Percentiles rank a stretch among this genome's conserved stretches.
Evolutionary conservation across 1,284 basidiomycete species (phyloP).

Genomic region (Coniferiporia weirii): DNA sequence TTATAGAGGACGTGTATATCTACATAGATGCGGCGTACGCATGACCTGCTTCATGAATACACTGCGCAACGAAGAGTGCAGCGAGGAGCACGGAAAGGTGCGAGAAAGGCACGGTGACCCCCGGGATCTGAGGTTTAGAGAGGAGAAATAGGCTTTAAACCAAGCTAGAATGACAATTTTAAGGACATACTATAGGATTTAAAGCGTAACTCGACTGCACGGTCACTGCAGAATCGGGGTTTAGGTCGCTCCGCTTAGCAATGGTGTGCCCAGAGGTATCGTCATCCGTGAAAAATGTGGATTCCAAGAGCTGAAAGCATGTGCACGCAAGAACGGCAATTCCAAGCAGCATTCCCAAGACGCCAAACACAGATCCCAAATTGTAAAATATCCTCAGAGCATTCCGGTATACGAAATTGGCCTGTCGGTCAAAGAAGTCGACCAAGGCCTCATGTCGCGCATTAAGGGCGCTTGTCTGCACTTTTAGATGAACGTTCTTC

Average conservation of each 20-base stretch:
- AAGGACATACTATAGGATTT: conserved; percentile 41
- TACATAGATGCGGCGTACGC: conserved; percentile 62
- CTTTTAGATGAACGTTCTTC: conserved; percentile 34
- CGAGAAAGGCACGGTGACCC: conserved; percentile 62
- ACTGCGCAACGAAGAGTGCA: conserved; percentile 53
- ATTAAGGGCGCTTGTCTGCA: conserved; percentile 54
- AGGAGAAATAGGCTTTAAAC: background rate
- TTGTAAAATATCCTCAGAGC: conserved; percentile 41
- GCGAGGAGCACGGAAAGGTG: conserved; percentile 57
- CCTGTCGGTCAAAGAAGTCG: conserved; percentile 15
- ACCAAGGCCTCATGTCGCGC: conserved; percentile 41
- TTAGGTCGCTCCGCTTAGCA: conserved; percentile 17
- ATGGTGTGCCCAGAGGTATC: conserved; percentile 19
- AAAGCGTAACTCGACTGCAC: conserved; percentile 13
- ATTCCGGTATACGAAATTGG: conserved; percentile 17
- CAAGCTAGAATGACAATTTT: conserved; percentile 1
- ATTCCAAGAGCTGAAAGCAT: background rate
- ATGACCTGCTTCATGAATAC: conserved; percentile 69
- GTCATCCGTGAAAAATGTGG: conserved; percentile 20
- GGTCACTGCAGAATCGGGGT: background rate
- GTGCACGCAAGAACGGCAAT: conserved; percentile 39
- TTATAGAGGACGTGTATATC: conserved; percentile 24
- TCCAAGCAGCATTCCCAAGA: conserved; percentile 46
- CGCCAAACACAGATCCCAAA: conserved; percentile 40
- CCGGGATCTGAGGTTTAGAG: conserved; percentile 52